These are phyloP conservation scores for Ceratocystis ficicola DNA, from an alignment of 2,329 filamentous ascomycete species.

Conservation along the genomic window DNA sequence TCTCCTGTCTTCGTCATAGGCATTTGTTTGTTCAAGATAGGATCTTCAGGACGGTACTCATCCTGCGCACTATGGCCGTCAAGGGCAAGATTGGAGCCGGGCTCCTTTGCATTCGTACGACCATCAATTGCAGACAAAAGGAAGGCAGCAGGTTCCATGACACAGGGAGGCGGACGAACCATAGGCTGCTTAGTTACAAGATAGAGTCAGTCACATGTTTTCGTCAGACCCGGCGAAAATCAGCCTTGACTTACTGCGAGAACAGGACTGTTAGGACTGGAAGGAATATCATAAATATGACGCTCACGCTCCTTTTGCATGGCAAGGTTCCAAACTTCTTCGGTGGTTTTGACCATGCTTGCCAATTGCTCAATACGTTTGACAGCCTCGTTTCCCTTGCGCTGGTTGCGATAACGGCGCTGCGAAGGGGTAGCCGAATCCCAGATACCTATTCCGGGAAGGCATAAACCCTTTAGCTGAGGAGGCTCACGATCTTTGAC, in stretches of 20 bases:
- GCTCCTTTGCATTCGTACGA: not conserved
- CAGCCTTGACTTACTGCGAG: constrained; percentile 7
- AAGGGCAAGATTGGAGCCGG: not conserved
- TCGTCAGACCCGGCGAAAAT: not conserved
- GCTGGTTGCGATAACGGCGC: constrained; percentile 64
- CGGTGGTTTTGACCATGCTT: constrained; percentile 48
- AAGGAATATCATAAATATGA: constrained; percentile 48
- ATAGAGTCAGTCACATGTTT: not conserved
- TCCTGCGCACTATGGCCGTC: not conserved
- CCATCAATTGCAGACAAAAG: not conserved
- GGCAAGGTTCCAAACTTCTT: constrained; percentile 49
- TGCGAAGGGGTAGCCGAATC: constrained; percentile 64
- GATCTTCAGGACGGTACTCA: not conserved
- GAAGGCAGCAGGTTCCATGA: not conserved
- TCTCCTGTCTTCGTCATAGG: not conserved
- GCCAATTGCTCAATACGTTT: constrained; percentile 54
- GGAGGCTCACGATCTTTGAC: constrained; percentile 20
- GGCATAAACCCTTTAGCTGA: constrained; percentile 56
- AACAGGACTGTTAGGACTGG: constrained; percentile 25
- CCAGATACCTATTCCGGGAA: constrained; percentile 70
- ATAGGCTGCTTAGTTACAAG: not conserved
- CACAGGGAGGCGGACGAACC: not conserved
- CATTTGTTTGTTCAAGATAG: not conserved
- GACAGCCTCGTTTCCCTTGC: constrained; percentile 61
- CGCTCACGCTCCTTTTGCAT: constrained; percentile 41